A percentile compares a stretch with the other conserved stretches of the same genome.
phyloP scores from a whole-genome alignment of 768 basidiomycete species.

The Astraeus odoratus region DNA sequence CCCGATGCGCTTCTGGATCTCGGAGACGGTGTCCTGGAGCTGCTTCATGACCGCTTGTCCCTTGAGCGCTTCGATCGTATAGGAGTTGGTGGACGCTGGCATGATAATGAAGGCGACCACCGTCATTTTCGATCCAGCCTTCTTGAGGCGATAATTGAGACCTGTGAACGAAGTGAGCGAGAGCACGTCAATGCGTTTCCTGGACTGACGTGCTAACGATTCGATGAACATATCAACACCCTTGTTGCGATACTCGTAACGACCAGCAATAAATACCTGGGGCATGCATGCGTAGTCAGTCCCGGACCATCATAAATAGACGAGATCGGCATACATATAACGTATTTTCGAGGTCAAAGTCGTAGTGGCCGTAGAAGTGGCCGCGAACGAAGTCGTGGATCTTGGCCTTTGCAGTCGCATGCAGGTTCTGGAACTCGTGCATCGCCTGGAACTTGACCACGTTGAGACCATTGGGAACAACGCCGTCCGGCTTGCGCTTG shows the following conservation, averaged over 20 bases:
- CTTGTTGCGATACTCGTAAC: conserved; percentile 99
- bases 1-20: conserved; percentile 91
- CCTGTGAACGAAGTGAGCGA: conserved; percentile 17
- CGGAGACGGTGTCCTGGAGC: conserved; percentile 89
- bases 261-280: conserved; percentile 97
- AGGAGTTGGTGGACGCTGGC: conserved; percentile 93
- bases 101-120: conserved; percentile 99
- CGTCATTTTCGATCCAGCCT: conserved; percentile 64
- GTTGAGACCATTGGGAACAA: conserved; percentile 95
- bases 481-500: conserved; percentile 96
- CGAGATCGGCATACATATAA: conserved; percentile 56
- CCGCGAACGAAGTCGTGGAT: conserved; percentile 97
- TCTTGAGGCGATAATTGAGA: conserved; percentile 58
- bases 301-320: not conserved
- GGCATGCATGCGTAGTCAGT: conserved; percentile 5
- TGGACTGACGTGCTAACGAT: conserved; percentile 73
- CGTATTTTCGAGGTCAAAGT: conserved; percentile 88
- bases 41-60: conserved; percentile 97
- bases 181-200: not conserved
- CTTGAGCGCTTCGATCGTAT: conserved; percentile 96
- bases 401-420: conserved; percentile 90
- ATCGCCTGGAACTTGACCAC: conserved; percentile 99
- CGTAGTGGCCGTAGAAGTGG: conserved; percentile 96
- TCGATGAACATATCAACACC: conserved; percentile 99
- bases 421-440: conserved; percentile 98